Evolutionary conservation across 192 early-diverging fungal species (phyloP).

Genomic region (Paraglomus brasilianum): DNA sequence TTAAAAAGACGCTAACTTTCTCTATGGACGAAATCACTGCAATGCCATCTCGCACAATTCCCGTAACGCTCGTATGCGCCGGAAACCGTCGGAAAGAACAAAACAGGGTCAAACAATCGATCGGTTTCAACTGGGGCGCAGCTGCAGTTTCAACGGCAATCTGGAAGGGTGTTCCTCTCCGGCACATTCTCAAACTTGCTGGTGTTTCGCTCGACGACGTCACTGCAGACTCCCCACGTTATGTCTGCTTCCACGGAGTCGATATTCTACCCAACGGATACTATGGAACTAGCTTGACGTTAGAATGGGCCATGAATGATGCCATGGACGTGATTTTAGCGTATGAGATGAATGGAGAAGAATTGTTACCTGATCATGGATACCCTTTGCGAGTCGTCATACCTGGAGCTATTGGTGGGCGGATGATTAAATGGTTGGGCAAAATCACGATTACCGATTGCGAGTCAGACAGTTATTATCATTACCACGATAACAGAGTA

Average conservation of each 20-base stretch:
- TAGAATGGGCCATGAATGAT: conserved; percentile 66
- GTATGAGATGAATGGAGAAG: conserved; percentile 74
- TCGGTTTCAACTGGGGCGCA: conserved; percentile 66
- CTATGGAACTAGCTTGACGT: conserved; percentile 75
- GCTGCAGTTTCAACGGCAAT: conserved; percentile 54
- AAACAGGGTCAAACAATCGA: conserved; percentile 60
- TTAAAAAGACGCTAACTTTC: conserved; percentile 43
- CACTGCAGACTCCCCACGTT: conserved; percentile 28
- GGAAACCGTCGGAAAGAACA: conserved; percentile 71
- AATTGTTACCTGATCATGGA: conserved; percentile 80
- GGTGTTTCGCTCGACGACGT: conserved; percentile 34
- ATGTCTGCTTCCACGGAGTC: conserved; percentile 57
- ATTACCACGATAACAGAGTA: conserved; percentile 82
- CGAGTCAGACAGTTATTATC: conserved; percentile 69
- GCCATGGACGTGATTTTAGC: conserved; percentile 74
- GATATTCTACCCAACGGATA: conserved; percentile 62
- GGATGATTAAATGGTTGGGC: conserved; percentile 82
- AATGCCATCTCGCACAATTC: conserved; percentile 46
- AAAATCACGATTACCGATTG: conserved; percentile 56
- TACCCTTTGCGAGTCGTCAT: conserved; percentile 84
- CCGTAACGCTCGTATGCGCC: conserved; percentile 62
- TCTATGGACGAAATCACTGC: conserved; percentile 52
- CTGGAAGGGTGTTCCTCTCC: conserved; percentile 61
- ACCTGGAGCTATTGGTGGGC: conserved; percentile 86
- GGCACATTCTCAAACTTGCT: conserved; percentile 45